Percentiles rank a stretch among this genome's conserved stretches.
These are phyloP conservation scores for Xylaria sp. DNA, from an alignment of 2,329 filamentous ascomycete genomes.

Conservation along the genomic window DNA sequence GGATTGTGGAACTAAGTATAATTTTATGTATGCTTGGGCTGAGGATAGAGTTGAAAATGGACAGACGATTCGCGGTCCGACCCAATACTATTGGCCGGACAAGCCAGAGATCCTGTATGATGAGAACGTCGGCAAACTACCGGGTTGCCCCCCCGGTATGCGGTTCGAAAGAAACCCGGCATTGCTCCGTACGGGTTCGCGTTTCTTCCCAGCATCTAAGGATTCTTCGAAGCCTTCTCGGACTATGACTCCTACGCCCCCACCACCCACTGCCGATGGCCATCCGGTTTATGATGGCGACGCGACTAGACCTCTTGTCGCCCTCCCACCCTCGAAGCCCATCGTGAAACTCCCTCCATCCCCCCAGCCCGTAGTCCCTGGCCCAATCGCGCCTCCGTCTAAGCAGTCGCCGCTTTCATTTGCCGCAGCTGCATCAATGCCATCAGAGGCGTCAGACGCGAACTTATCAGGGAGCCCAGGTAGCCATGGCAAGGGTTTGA, in stretches of 20 bases:
- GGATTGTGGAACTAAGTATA: too few relatives aligned
- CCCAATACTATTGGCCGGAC: too few relatives aligned
- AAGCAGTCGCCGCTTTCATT: conserved; percentile 42
- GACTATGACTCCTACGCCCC: conserved; percentile 59
- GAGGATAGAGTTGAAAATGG: too few relatives aligned
- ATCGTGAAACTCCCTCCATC: conserved; percentile 80
- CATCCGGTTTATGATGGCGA: conserved; percentile 71
- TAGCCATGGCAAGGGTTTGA: conserved; percentile 26
- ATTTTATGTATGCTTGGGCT: too few relatives aligned
- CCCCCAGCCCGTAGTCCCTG: conserved; percentile 37
- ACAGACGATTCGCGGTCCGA: too few relatives aligned
- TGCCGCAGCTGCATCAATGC: conserved; percentile 35
- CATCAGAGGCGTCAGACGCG: conserved; percentile 9
- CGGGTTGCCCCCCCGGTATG: conserved; percentile 28
- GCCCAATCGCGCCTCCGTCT: conserved; percentile 28
- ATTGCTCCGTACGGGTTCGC: conserved; percentile 42
- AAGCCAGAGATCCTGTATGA: too few relatives aligned
- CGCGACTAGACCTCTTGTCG: conserved; percentile 59
- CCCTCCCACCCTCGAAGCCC: conserved; percentile 63
- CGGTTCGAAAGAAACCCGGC: conserved; percentile 30
- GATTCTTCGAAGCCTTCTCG: conserved; percentile 35
- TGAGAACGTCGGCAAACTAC: background rate
- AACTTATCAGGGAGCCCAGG: conserved; percentile 18
- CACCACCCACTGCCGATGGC: conserved; percentile 63
- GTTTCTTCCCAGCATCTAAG: conserved; percentile 54